These are phyloP conservation scores for Pinguiococcus pyrenoidosus DNA, from an alignment of 108 stramenopile genomes.

Conservation along the genomic window DNA sequence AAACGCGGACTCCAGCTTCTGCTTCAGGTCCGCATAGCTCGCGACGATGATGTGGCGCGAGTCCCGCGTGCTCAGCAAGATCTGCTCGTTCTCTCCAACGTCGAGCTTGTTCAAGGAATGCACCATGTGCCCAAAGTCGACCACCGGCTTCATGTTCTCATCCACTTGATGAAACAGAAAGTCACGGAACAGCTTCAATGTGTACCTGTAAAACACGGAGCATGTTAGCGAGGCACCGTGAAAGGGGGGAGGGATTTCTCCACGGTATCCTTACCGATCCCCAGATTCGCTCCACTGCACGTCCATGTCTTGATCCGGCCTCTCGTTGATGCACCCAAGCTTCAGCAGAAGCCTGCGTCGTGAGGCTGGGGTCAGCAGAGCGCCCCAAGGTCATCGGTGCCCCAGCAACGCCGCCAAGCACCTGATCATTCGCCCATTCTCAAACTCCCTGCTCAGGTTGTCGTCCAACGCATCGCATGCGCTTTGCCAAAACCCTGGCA, in stretches of 20 bases:
- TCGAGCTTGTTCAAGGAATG: constrained; percentile 73
- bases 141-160: constrained; percentile 62
- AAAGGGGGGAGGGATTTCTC: too few species aligned
- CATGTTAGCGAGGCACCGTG: too few species aligned
- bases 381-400: too few species aligned
- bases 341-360: constrained; percentile 73
- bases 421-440: constrained; percentile 62
- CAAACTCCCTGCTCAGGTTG: constrained; percentile 61
- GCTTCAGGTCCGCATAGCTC: constrained; percentile 71
- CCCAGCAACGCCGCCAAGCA: too few species aligned
- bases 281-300: constrained; percentile 73
- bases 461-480: constrained; percentile 38
- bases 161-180: constrained; percentile 85
- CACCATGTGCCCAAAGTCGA: constrained; percentile 80
- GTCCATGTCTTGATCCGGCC: constrained; percentile 74
- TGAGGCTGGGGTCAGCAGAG: too few species aligned
- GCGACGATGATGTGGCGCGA: constrained; percentile 68
- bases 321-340: constrained; percentile 70
- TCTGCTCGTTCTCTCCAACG: constrained; percentile 66
- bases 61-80: constrained; percentile 67
- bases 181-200: constrained; percentile 78
- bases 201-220: constrained; percentile 11
- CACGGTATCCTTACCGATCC: constrained; percentile 46
- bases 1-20: constrained; percentile 59
- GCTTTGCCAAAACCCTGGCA: neutral